phyloP scores from a whole-genome alignment of 495 filamentous ascomycete genomes.

The Podospora sp. region DNA sequence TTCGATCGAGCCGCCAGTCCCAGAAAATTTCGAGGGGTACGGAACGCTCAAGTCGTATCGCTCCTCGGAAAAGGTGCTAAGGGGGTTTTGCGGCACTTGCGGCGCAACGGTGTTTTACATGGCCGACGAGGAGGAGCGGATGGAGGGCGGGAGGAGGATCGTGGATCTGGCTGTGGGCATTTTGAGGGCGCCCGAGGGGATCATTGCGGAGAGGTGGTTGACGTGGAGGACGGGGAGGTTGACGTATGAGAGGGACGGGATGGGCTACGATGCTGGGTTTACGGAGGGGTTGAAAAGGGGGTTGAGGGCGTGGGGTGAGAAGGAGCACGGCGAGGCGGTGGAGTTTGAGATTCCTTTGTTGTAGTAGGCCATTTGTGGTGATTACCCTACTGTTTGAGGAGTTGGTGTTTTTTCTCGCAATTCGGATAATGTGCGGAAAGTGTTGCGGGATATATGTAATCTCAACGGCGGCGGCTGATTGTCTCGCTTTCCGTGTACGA shows the following conservation, averaged over 20 bases:
- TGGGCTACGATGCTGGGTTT: constrained; percentile 33
- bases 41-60: constrained; percentile 59
- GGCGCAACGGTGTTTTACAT: constrained; percentile 61
- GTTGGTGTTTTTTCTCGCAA: no score
- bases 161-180: constrained; percentile 58
- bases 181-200: constrained; percentile 54
- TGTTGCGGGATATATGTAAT: neutral
- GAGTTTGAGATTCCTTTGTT: constrained; percentile 18
- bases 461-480: neutral
- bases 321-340: constrained; percentile 24
- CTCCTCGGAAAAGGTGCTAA: constrained; percentile 53
- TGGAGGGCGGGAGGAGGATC: constrained; percentile 28
- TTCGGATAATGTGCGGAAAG: neutral
- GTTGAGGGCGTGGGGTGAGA: constrained; percentile 28
- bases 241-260: constrained; percentile 22
- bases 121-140: constrained; percentile 11
- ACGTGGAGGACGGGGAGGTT: constrained; percentile 36
- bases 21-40: constrained; percentile 41
- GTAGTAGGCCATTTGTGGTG: no score
- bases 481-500: neutral
- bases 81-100: constrained; percentile 65
- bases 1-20: constrained; percentile 45
- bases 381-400: no score
- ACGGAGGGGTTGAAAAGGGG: constrained; percentile 28
- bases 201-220: constrained; percentile 49